phyloP scores from a whole-genome alignment of 2,329 filamentous ascomycete species.

The Cladophialophora immunda region DNA sequence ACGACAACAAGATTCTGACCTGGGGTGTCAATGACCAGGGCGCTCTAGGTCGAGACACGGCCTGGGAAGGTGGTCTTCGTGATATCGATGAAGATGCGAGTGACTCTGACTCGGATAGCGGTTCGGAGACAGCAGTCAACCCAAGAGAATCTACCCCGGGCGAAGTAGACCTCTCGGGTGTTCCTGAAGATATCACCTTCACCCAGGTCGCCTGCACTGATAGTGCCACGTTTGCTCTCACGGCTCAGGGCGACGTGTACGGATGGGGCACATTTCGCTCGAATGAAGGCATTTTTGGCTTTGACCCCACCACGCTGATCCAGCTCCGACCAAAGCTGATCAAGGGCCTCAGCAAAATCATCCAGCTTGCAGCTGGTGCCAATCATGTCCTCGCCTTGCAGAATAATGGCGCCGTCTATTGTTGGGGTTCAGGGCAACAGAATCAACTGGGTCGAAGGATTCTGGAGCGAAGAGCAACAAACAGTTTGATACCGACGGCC shows the following conservation, averaged over 20 bases:
- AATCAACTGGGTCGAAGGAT: conserved; percentile 71
- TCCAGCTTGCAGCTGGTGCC: conserved; percentile 69
- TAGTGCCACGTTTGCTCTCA: conserved; percentile 78
- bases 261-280: conserved; percentile 84
- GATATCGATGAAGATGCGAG: conserved; percentile 46
- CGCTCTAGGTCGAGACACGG: conserved; percentile 77
- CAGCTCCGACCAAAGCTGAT: conserved; percentile 55
- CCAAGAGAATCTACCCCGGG: conserved; percentile 74
- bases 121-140: conserved; percentile 69
- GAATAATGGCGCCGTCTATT: conserved; percentile 69
- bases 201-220: conserved; percentile 76
- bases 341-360: conserved; percentile 70
- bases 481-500: conserved; percentile 60
- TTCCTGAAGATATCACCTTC: conserved; percentile 70
- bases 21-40: conserved; percentile 89
- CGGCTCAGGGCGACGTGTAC: conserved; percentile 77
- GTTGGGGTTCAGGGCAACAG: conserved; percentile 78
- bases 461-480: conserved; percentile 64
- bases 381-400: conserved; percentile 77
- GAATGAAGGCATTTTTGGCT: conserved; percentile 67
- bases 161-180: conserved; percentile 61
- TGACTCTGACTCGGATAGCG: conserved; percentile 55
- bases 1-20: conserved; percentile 81
- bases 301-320: conserved; percentile 54
- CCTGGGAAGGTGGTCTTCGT: conserved; percentile 54